Conservation (phyloP, 805 yeast species). For the Teunomyces panamensis region DNA sequence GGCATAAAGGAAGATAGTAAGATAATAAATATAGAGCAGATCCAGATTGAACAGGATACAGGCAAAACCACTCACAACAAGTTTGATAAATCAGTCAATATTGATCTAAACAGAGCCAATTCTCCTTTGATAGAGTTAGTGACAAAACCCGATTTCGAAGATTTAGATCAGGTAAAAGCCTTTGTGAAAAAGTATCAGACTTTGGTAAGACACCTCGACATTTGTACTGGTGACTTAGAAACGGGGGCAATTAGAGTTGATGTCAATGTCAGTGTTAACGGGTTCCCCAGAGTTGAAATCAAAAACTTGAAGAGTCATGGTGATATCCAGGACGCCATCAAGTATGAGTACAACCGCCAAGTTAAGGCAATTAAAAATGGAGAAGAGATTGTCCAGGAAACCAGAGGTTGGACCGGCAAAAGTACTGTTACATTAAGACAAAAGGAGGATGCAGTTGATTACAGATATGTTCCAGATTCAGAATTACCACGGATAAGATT, state of each 20-base stretch:
- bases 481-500: slow-evolving; percentile 68
- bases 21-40: slow-evolving; percentile 63
- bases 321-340: slow-evolving; percentile 74
- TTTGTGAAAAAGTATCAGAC: slow-evolving; percentile 81
- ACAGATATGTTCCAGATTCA: slow-evolving; percentile 92
- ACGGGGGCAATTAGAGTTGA: slow-evolving; percentile 95
- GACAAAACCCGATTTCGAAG: slow-evolving; percentile 80
- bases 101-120: slow-evolving; percentile 84
- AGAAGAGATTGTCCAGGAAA: slow-evolving; percentile 47
- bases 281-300: slow-evolving; percentile 75
- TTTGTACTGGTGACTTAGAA: slow-evolving; percentile 89
- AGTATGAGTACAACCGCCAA: slow-evolving; percentile 74
- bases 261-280: slow-evolving; percentile 81
- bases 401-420: slow-evolving; percentile 89
- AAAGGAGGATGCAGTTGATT: slow-evolving; percentile 82
- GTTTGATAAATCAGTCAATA: slow-evolving; percentile 37
- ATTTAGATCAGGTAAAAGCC: slow-evolving; percentile 63
- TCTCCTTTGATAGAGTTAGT: slow-evolving; percentile 88
- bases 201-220: slow-evolving; percentile 60
- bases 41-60: slow-evolving; percentile 94
- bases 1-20: slow-evolving; percentile 44
- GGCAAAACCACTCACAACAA: slow-evolving; percentile 67
- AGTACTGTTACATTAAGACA: slow-evolving; percentile 64
- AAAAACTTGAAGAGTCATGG: slow-evolving; percentile 85
- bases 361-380: slow-evolving; percentile 41